A percentile compares a stretch with the other conserved stretches of the same genome.
Conservation (phyloP, 179 eudicot genomes). For the Silene coronaria region DNA sequence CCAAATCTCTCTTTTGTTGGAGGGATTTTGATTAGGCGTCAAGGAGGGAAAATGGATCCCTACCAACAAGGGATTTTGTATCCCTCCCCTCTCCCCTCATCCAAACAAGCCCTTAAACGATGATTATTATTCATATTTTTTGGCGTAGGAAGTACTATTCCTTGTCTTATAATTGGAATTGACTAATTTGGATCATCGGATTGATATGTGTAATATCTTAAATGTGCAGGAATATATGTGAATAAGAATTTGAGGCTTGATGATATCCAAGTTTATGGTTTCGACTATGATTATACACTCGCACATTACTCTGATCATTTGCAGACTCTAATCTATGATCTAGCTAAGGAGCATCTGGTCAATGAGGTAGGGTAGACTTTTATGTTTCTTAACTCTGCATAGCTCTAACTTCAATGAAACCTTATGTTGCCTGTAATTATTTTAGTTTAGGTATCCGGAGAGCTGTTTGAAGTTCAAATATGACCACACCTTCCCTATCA, state of each 20-base stretch:
- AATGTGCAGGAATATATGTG: slow-evolving; percentile 69
- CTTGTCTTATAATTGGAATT: neutral
- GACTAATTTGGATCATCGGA: neutral
- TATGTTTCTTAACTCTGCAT: neutral
- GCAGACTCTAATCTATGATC: slow-evolving; percentile 80
- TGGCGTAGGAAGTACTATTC: neutral
- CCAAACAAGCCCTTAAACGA: too few species aligned
- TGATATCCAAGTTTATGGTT: slow-evolving; percentile 78
- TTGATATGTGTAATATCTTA: neutral
- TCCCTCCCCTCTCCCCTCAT: too few species aligned
- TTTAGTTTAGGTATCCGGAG: slow-evolving; percentile 87
- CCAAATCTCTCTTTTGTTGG: too few species aligned
- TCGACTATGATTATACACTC: slow-evolving; percentile 94
- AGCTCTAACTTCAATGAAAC: neutral
- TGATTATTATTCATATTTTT: neutral
- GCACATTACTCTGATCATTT: slow-evolving; percentile 83
- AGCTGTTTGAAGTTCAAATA: slow-evolving; percentile 83
- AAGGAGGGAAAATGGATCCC: too few species aligned
- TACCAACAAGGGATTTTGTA: too few species aligned
- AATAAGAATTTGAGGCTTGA: slow-evolving; percentile 91
- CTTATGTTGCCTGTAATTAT: slow-evolving; percentile 16
- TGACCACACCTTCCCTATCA: slow-evolving; percentile 76
- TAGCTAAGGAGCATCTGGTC: slow-evolving; percentile 91
- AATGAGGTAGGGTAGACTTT: slow-evolving; percentile 57
- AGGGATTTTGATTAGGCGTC: too few species aligned